Evolutionary conservation across 208 protist genomes (phyloP).

Genomic region (Leishmania tarentolae): DNA sequence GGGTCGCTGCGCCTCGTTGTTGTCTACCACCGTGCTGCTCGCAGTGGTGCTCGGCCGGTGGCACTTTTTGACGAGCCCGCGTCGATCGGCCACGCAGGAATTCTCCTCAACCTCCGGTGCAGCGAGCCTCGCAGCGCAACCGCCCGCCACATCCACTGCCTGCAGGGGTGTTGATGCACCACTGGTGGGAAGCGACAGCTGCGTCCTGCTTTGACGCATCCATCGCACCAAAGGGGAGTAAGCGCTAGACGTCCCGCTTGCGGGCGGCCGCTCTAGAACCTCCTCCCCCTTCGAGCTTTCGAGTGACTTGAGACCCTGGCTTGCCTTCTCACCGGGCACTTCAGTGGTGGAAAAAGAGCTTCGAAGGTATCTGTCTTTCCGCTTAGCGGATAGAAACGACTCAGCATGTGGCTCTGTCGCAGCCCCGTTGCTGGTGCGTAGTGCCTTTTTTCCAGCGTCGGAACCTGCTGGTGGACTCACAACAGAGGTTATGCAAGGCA

Average conservation of each 20-base stretch:
- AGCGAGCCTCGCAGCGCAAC: background rate
- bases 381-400: background rate
- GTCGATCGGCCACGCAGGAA: background rate
- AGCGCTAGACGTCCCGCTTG: no score
- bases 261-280: background rate
- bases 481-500: background rate
- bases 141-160: conserved; percentile 1
- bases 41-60: background rate
- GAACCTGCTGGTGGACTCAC: background rate
- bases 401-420: background rate
- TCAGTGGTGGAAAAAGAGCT: background rate
- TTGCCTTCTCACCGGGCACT: background rate
- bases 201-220: background rate
- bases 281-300: background rate
- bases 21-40: background rate
- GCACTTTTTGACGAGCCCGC: background rate
- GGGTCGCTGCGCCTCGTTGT: background rate
- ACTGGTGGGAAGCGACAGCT: background rate
- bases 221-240: background rate
- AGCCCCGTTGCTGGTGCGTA: background rate
- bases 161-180: background rate
- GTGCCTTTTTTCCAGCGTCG: background rate
- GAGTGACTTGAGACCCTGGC: background rate
- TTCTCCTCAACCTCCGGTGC: conserved; percentile 5
- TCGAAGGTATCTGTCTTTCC: background rate